Evolutionary conservation across 1,284 basidiomycete species (phyloP).

Genomic region (Afroboletus lepidellus): DNA sequence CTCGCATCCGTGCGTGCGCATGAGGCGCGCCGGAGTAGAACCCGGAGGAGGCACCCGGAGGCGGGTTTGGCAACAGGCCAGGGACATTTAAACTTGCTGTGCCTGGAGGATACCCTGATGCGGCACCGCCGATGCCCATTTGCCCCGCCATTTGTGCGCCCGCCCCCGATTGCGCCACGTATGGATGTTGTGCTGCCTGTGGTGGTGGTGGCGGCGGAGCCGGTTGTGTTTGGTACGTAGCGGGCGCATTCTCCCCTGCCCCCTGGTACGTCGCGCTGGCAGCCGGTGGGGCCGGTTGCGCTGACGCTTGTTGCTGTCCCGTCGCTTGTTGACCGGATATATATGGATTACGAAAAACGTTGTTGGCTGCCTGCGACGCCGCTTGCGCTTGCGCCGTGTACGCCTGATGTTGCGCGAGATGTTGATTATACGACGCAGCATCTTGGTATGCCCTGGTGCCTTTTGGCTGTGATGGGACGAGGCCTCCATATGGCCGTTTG

Average conservation of each 20-base stretch:
- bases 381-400: slow-evolving; percentile 83
- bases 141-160: slow-evolving; percentile 24
- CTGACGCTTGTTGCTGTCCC: slow-evolving; percentile 33
- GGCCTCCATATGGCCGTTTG: slow-evolving; percentile 92
- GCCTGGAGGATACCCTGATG: slow-evolving; percentile 44
- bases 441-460: slow-evolving; percentile 86
- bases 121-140: slow-evolving; percentile 20
- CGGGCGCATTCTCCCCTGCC: slow-evolving; percentile 15
- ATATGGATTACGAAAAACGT: slow-evolving; percentile 73
- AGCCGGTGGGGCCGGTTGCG: slow-evolving; percentile 36
- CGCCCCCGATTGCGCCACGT: slow-evolving; percentile 25
- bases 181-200: slow-evolving; percentile 27
- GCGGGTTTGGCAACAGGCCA: slow-evolving; percentile 48
- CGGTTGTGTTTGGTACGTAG: slow-evolving; percentile 25
- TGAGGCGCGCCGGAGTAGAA: slow-evolving; percentile 59
- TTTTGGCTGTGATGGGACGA: slow-evolving; percentile 78
- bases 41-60: slow-evolving; percentile 43
- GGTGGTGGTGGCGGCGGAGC: slow-evolving; percentile 33
- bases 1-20: slow-evolving; percentile 61
- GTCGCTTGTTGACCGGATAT: slow-evolving; percentile 48
- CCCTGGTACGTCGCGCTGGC: slow-evolving; percentile 21
- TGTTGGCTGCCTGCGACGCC: slow-evolving; percentile 62
- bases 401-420: slow-evolving; percentile 90
- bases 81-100: slow-evolving; percentile 26
- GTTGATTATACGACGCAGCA: slow-evolving; percentile 92